Percentiles rank a stretch among this genome's conserved stretches.
Conservation (phyloP, 2,329 filamentous ascomycete species). For the Arthrobotrys entomopaga region DNA sequence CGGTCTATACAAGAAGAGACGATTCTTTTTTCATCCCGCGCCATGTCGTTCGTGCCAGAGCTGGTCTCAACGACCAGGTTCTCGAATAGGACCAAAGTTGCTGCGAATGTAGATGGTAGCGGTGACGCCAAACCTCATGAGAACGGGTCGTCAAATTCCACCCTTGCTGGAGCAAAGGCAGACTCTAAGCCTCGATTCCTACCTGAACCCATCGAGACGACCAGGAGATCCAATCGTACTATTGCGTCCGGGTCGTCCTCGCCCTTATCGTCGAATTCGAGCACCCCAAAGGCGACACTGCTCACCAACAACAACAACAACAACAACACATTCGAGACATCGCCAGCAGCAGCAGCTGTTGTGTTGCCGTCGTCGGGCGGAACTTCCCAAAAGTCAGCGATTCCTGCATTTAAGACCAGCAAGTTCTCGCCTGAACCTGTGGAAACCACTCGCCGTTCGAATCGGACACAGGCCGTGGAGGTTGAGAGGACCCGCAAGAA, state of each 20-base stretch:
- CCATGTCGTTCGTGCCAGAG: conserved; percentile 53
- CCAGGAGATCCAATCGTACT: conserved; percentile 56
- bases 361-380: conserved; percentile 17
- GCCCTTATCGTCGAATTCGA: conserved; percentile 31
- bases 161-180: conserved; percentile 2
- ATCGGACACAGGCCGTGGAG: conserved; percentile 56
- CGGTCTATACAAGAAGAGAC: too few species aligned
- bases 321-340: conserved; percentile 1
- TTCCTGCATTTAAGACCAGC: neutral
- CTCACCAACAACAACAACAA: neutral
- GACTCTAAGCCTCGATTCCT: conserved; percentile 53
- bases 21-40: neutral
- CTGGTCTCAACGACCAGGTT: conserved; percentile 51
- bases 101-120: conserved; percentile 26
- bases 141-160: conserved; percentile 11
- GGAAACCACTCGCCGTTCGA: conserved; percentile 58
- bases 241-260: conserved; percentile 6
- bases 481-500: conserved; percentile 23
- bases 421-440: conserved; percentile 57
- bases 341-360: too few species aligned
- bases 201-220: conserved; percentile 57
- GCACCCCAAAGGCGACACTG: conserved; percentile 45
- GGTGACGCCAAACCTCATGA: neutral
- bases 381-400: conserved; percentile 4
- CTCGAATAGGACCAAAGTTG: conserved; percentile 44